A percentile compares a stretch with the other conserved stretches of the same genome.
These are phyloP conservation scores for Solanum verrucosum DNA, from an alignment of 257 asterid species.

Conservation along the genomic window DNA sequence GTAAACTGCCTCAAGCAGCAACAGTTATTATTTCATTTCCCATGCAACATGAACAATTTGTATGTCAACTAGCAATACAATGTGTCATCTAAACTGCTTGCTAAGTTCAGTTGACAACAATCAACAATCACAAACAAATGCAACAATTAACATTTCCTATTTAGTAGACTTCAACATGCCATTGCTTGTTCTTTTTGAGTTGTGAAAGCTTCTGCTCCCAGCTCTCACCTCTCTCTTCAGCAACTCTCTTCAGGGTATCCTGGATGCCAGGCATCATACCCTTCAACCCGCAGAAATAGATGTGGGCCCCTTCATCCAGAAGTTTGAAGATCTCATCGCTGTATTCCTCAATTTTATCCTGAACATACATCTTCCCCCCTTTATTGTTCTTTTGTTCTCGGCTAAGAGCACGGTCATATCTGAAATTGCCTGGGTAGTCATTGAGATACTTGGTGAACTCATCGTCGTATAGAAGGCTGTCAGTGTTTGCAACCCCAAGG, in stretches of 20 bases:
- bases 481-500: conserved; percentile 90
- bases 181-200: conserved; percentile 89
- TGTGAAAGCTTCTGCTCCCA: conserved; percentile 84
- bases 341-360: conserved; percentile 93
- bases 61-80: neutral
- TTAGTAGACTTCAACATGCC: conserved; percentile 96
- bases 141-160: neutral
- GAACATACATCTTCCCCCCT: conserved; percentile 97
- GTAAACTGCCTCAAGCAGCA: neutral
- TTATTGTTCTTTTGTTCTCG: conserved; percentile 74
- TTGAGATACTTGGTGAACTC: conserved; percentile 70
- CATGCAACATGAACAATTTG: neutral
- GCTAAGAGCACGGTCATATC: conserved; percentile 85
- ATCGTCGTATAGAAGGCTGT: conserved; percentile 78
- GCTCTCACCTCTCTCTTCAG: conserved; percentile 77
- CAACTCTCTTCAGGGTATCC: conserved; percentile 80
- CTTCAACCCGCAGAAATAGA: conserved; percentile 90
- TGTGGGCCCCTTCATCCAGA: conserved; percentile 81
- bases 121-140: neutral
- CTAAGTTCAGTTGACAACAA: neutral
- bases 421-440: conserved; percentile 70
- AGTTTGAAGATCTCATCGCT: conserved; percentile 83
- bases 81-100: neutral
- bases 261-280: conserved; percentile 99
- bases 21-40: neutral